Evolutionary conservation across 202 grass and related monocot genomes (phyloP), one percentile per base, ranked within the genome.

Genomic region (Eragrostis tef): DNA sequence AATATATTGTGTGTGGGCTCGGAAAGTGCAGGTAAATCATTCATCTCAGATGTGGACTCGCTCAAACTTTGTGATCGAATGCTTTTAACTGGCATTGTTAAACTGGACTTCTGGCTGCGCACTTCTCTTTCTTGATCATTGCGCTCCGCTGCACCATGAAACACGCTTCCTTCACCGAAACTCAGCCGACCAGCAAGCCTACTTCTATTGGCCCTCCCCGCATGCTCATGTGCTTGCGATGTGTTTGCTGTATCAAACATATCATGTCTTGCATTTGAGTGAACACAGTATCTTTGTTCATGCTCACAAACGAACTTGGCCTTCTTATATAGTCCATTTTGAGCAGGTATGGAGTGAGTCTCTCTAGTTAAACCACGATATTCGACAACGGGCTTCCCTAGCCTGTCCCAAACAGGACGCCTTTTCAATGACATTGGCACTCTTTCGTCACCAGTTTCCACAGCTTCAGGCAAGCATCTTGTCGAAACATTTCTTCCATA

Each of bases 331-430:
- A 81, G 29, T 70, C 41, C 51, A 79, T 89, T 84, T 53, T 81
- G 49, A 58, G 70, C 65, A 91, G 10, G 16, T 65, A 77, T 80
- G 69, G 24, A 74, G 3, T 58, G 79, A 31, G 60, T 70, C 77
- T 79, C 86, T 79, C 73, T 66, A 67, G 51, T 14, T 81, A 81
- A 65, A 79, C 24, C 54, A 49, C 22, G 20, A 81, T 74, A 75
- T 67, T 83, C 83, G 69, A 20, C 29, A 19, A 71, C 47, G 5
- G 79, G 91, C 39, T 93, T 90, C 43, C 91, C 85, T 74, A 93
- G 83, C 77, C 91, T 93, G 69, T 93, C 91, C 88, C 88, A 93
- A 70, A 93, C 91, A 84, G 83, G 71, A 73, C 75, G 91, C 47
- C 75, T 64, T 66, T 74, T 67, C 20, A 66, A 84, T 64, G 83